Percentiles rank a stretch among this genome's conserved stretches.
phyloP scores from a whole-genome alignment of 257 asterid species.

The Penstemon eatonii region DNA sequence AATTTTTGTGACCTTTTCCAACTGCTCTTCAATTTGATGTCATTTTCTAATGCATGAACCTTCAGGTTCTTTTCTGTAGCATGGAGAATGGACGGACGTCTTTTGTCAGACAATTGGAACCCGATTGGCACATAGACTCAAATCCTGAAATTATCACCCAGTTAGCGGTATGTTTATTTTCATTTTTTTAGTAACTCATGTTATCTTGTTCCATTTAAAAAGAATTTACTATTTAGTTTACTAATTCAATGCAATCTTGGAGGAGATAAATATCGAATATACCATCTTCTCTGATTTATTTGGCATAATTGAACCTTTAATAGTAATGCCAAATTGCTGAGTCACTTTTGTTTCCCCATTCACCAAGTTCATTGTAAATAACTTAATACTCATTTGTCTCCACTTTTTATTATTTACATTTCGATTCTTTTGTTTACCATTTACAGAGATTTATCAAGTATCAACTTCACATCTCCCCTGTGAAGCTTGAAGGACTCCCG shows the following conservation, averaged over 20 bases:
- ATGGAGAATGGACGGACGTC: slow-evolving; percentile 82
- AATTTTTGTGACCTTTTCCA: neutral
- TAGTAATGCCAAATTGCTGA: neutral
- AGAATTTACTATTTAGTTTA: neutral
- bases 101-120: slow-evolving; percentile 94
- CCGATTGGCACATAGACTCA: slow-evolving; percentile 98
- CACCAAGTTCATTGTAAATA: too few relatives aligned
- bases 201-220: slow-evolving; percentile 13
- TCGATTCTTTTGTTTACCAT: neutral
- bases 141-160: slow-evolving; percentile 77
- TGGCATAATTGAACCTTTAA: neutral
- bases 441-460: slow-evolving; percentile 92
- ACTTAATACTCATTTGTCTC: neutral
- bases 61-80: slow-evolving; percentile 99
- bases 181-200: neutral
- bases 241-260: neutral
- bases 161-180: slow-evolving; percentile 60
- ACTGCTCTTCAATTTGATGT: neutral
- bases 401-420: neutral
- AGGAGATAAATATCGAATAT: slow-evolving; percentile 6
- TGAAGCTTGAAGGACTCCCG: slow-evolving; percentile 54
- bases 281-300: slow-evolving; percentile 5
- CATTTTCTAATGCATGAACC: slow-evolving; percentile 16
- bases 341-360: neutral
- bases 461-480: slow-evolving; percentile 73